phyloP scores from a whole-genome alignment of 257 asterid species.

The Plantago elongata region DNA sequence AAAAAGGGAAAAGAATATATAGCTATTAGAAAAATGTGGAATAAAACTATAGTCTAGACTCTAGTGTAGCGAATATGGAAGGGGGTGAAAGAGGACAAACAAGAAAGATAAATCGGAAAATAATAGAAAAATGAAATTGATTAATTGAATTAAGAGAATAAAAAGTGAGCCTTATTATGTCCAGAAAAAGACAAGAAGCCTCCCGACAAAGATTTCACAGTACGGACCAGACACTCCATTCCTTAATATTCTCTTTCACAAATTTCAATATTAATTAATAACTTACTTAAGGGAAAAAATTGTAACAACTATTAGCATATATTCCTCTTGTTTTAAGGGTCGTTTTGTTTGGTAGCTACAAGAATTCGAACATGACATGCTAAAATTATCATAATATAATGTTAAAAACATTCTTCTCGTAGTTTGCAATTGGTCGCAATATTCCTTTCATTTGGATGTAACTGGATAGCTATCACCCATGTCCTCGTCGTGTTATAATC shows the following conservation, averaged over 20 bases:
- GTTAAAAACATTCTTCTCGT: constrained; percentile 21
- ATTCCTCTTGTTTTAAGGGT: constrained; percentile 6
- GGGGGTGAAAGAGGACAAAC: constrained; percentile 10
- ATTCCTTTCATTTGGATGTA: constrained; percentile 25
- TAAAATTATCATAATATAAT: constrained; percentile 1
- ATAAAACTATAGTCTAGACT: background rate
- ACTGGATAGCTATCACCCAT: constrained; percentile 5
- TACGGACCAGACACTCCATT: constrained; percentile 23
- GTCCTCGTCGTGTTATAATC: constrained; percentile 6
- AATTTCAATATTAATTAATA: background rate
- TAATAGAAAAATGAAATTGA: background rate
- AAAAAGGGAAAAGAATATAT: background rate
- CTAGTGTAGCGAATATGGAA: constrained; percentile 6
- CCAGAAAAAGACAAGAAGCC: constrained; percentile 18
- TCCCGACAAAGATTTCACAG: constrained; percentile 23
- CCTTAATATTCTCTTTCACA: constrained; percentile 14
- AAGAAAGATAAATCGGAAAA: background rate
- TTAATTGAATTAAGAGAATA: constrained; percentile 10
- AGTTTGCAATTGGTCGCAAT: constrained; percentile 4
- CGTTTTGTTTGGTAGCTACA: constrained; percentile 12
- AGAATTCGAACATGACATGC: background rate
- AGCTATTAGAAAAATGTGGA: background rate
- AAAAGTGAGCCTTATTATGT: background rate
- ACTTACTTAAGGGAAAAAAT: too few species aligned
- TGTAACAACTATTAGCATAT: background rate